phyloP scores from a whole-genome alignment of 2,329 filamentous ascomycete genomes.

The Trichoderma cornu-damae region DNA sequence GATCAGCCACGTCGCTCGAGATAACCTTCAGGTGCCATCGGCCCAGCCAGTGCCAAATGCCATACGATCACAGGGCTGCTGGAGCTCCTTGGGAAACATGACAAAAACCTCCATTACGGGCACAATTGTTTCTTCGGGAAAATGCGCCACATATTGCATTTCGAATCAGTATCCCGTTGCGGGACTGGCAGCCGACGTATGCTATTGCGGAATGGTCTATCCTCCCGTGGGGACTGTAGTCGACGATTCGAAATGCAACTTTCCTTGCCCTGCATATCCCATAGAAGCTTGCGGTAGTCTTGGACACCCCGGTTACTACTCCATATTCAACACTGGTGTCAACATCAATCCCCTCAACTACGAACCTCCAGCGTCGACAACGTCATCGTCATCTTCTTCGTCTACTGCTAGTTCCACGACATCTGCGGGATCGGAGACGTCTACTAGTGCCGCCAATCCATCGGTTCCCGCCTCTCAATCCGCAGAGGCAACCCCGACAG shows the following conservation, averaged over 20 bases:
- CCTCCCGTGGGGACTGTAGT: slow-evolving; percentile 54
- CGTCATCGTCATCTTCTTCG: slow-evolving; percentile 23
- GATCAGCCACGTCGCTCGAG: slow-evolving; percentile 9
- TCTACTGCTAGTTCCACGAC: slow-evolving; percentile 5
- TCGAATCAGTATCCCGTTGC: slow-evolving; percentile 45
- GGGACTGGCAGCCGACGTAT: slow-evolving; percentile 57
- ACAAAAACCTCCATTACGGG: slow-evolving; percentile 23
- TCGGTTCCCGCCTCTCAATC: slow-evolving; percentile 26
- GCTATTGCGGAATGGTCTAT: slow-evolving; percentile 67
- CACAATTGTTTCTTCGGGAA: slow-evolving; percentile 34
- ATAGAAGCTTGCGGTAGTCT: slow-evolving; percentile 54
- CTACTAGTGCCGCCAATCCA: slow-evolving; percentile 1
- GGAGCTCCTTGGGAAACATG: slow-evolving; percentile 39
- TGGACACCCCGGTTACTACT: slow-evolving; percentile 31
- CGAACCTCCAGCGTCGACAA: slow-evolving; percentile 20
- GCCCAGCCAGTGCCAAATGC: slow-evolving; percentile 34
- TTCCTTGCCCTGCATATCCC: slow-evolving; percentile 59
- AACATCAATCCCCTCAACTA: slow-evolving; percentile 34
- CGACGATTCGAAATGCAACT: slow-evolving; percentile 57
- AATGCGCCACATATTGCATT: slow-evolving; percentile 39
- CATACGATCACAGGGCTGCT: slow-evolving; percentile 49
- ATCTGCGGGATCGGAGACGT: not conserved
- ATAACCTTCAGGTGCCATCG: slow-evolving; percentile 34
- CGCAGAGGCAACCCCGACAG: slow-evolving; percentile 19
- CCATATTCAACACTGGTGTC: slow-evolving; percentile 49